Evolutionary conservation across 768 basidiomycete species (phyloP).

Genomic region (Mycena polygramma): DNA sequence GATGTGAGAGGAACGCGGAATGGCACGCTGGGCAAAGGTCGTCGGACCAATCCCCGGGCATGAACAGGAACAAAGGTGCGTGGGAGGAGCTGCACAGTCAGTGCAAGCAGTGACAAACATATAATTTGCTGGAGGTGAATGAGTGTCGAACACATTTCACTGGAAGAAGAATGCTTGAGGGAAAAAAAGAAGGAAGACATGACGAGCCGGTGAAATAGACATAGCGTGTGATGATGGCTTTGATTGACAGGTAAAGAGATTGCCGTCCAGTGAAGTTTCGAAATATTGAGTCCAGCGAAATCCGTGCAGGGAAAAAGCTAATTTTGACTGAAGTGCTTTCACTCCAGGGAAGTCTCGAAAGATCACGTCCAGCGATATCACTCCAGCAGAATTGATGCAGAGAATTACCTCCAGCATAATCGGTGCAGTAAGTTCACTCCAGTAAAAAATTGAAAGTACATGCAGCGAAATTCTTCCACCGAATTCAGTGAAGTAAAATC

Average conservation of each 20-base stretch:
- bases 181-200: background rate
- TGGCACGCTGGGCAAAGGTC: constrained; percentile 2
- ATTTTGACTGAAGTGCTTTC: background rate
- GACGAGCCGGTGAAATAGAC: background rate
- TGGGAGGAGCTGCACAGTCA: background rate
- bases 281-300: background rate
- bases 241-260: background rate
- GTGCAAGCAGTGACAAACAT: constrained; percentile 5
- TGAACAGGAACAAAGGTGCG: background rate
- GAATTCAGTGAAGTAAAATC: background rate
- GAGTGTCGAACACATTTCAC: background rate
- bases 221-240: background rate
- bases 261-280: background rate
- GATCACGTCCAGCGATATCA: background rate
- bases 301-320: background rate
- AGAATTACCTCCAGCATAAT: background rate
- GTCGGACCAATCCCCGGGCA: background rate
- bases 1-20: background rate
- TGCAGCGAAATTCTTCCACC: background rate
- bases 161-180: background rate
- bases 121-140: background rate
- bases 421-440: background rate
- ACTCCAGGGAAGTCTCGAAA: background rate
- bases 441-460: background rate
- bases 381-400: background rate